Evolutionary conservation across 139 green algal species (phyloP).

Genomic region (Chlamydomonas sp.): DNA sequence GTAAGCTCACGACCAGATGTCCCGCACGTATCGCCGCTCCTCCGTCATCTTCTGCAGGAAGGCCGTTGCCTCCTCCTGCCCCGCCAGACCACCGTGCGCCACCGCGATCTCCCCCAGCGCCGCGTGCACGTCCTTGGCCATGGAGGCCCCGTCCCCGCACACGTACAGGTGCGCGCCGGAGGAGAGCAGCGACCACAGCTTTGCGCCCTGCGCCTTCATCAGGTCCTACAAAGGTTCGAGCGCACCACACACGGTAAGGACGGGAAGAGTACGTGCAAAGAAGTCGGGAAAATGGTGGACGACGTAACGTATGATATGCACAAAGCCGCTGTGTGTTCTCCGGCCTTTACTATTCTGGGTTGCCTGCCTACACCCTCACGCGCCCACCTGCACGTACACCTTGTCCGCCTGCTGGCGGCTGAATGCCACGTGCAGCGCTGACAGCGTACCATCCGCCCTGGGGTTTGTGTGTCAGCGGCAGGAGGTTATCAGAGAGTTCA

Average conservation of each 20-base stretch:
- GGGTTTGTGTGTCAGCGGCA: conserved; percentile 69
- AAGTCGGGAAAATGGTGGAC: too few species aligned
- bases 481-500: too few species aligned
- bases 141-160: conserved; percentile 89
- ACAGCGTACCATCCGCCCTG: conserved; percentile 74
- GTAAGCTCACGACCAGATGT: conserved; percentile 82
- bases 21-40: conserved; percentile 78
- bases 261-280: too few species aligned
- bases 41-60: conserved; percentile 57
- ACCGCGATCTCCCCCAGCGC: conserved; percentile 65
- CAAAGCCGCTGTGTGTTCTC: too few species aligned
- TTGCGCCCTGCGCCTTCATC: conserved; percentile 67
- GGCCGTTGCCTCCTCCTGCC: conserved; percentile 45
- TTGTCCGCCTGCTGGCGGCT: conserved; percentile 60
- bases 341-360: too few species aligned
- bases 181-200: conserved; percentile 67
- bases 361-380: too few species aligned
- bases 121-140: conserved; percentile 95
- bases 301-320: too few species aligned
- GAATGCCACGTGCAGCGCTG: conserved; percentile 83
- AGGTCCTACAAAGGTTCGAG: conserved; percentile 85
- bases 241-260: too few species aligned
- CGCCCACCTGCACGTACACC: conserved; percentile 53
- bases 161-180: conserved; percentile 78
- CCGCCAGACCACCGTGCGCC: conserved; percentile 52